Base-by-base conservation (phyloP, 306 rosid species). In the Castanea mollissima region DNA sequence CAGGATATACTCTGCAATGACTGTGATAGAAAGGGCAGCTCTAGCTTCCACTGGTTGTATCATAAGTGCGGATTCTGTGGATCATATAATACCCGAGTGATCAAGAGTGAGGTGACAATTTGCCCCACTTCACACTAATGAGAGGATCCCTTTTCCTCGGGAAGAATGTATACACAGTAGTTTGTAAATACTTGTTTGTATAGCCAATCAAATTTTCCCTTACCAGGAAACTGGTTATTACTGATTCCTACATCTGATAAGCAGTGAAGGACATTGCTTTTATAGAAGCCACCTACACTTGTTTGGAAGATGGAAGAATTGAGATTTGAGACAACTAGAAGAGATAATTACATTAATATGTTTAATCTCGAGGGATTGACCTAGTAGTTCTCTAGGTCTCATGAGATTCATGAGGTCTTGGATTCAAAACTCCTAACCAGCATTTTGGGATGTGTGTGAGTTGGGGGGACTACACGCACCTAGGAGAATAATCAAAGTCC, bases 1-100 rank as follows among this genome's bases (percentile, higher is more conserved):
- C 94, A 96, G 99, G 99, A 96, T 27, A 87, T 96, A 80, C 90
- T 96, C 41, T 96, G 99, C 86, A 89, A 96, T 31, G 99, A 96
- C 83, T 96, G 99, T 71, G 97, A 89, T 55, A 80, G 81, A 80
- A 95, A 89, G 87, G 98, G 97, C 64, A 73, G 81, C 15, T 82
- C 98, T 25, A 88, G 89, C 38, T 96, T 96, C 88, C 99, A 96
- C 87, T 96, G 99, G 99, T 55, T 96, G 58, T 96, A 93, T 82
- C 99, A 91, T 77, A 96, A 96, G 86, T 96, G 99, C 57, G 92
- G 86, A 76, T 81, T 5, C 83, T 96, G 99, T 71, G 94, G 99
- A 41, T 96, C 99, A 15, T 96, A 96, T 84, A 96, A 96, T 60
- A 91, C 97, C 76, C 89, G 97, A 38, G 99, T 96, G 80, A 96